Evolutionary conservation across 768 basidiomycete genomes (phyloP).

Genomic region (Boletus rubroflammeus): DNA sequence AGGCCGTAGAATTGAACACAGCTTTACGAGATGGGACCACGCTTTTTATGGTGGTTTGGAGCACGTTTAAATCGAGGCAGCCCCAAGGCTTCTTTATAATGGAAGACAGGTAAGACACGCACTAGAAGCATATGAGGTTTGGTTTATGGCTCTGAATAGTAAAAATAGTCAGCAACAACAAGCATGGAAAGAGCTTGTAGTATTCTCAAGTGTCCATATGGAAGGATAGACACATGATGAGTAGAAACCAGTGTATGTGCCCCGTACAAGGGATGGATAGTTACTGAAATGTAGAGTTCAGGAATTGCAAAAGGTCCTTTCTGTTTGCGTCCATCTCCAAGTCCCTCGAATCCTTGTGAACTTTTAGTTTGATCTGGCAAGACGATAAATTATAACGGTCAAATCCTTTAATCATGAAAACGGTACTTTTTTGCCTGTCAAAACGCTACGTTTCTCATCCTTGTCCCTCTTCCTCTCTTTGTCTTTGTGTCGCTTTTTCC

Average conservation of each 20-base stretch:
- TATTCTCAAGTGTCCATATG: neutral
- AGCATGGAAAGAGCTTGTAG: neutral
- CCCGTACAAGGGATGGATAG: neutral
- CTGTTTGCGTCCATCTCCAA: slow-evolving; percentile 56
- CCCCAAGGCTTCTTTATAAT: neutral
- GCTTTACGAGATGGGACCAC: neutral
- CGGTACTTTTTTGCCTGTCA: slow-evolving; percentile 60
- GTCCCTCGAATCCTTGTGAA: slow-evolving; percentile 56
- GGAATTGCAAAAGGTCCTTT: slow-evolving; percentile 48
- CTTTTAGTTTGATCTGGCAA: slow-evolving; percentile 57
- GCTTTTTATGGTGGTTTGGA: neutral
- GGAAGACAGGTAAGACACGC: neutral
- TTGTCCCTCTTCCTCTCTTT: slow-evolving; percentile 36
- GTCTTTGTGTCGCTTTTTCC: slow-evolving; percentile 37
- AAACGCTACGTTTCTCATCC: slow-evolving; percentile 50
- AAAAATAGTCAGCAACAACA: neutral
- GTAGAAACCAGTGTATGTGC: neutral
- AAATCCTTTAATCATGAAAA: too few species aligned
- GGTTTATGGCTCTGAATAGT: neutral
- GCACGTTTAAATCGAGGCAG: neutral
- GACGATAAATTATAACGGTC: neutral
- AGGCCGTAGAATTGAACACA: neutral
- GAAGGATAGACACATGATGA: neutral
- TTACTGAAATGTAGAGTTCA: slow-evolving; percentile 48
- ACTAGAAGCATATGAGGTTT: neutral